Evolutionary conservation across 352 stramenopile species (phyloP).

Genomic region (Phytophthora hibernalis): DNA sequence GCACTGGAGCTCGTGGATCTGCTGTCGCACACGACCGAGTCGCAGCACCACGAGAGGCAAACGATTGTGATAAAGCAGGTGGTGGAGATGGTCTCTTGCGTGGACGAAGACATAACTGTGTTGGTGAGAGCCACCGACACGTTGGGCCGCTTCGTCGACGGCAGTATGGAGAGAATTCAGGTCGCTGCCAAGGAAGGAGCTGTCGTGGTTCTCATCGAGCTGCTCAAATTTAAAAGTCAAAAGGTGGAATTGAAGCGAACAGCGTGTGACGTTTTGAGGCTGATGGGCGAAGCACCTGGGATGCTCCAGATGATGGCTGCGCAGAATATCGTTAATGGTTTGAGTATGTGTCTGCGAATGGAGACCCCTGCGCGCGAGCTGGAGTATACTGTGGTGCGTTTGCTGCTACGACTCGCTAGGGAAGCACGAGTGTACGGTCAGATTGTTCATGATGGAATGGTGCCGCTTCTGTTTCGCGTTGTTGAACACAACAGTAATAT

Average conservation of each 20-base stretch:
- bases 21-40: slow-evolving; percentile 22
- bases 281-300: slow-evolving; percentile 44
- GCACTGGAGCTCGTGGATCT: slow-evolving; percentile 55
- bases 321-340: slow-evolving; percentile 46
- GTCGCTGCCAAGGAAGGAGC: slow-evolving; percentile 39
- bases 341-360: slow-evolving; percentile 46
- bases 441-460: slow-evolving; percentile 63
- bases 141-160: slow-evolving; percentile 47
- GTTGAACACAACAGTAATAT: slow-evolving; percentile 66
- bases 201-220: slow-evolving; percentile 40
- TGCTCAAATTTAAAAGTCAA: slow-evolving; percentile 40
- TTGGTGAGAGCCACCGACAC: slow-evolving; percentile 50
- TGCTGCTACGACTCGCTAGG: slow-evolving; percentile 48
- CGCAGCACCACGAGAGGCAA: slow-evolving; percentile 24
- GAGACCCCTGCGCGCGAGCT: slow-evolving; percentile 31
- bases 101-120: slow-evolving; percentile 42
- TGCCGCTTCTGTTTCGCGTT: slow-evolving; percentile 54
- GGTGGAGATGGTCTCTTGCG: slow-evolving; percentile 36
- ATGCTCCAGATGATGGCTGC: slow-evolving; percentile 54
- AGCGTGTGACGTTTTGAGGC: slow-evolving; percentile 45
- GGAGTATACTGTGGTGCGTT: slow-evolving; percentile 38
- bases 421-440: slow-evolving; percentile 57
- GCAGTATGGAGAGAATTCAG: slow-evolving; percentile 37
- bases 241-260: slow-evolving; percentile 50
- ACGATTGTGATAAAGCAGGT: slow-evolving; percentile 37